Conservation (phyloP, 2,329 filamentous ascomycete species). For the Phoma sp. region DNA sequence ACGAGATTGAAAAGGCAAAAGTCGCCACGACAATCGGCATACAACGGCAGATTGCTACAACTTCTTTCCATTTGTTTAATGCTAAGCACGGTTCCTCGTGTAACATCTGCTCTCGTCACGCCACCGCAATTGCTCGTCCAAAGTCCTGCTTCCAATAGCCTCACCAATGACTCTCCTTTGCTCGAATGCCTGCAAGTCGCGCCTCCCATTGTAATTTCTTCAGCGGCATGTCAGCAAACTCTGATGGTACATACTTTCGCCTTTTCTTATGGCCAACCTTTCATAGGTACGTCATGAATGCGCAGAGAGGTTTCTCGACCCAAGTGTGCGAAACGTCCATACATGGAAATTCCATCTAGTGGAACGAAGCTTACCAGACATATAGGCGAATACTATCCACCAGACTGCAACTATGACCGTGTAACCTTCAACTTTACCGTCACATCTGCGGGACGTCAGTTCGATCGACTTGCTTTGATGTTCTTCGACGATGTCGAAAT, state of each 20-base stretch:
- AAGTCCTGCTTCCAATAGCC: constrained; percentile 25
- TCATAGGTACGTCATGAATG: constrained; percentile 64
- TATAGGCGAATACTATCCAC: constrained; percentile 70
- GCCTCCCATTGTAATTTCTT: constrained; percentile 67
- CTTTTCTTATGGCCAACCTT: constrained; percentile 76
- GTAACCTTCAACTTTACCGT: constrained; percentile 80
- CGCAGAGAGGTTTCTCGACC: not conserved
- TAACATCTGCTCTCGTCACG: constrained; percentile 31
- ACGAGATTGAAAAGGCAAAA: constrained; percentile 13
- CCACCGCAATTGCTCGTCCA: constrained; percentile 23
- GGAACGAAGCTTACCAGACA: constrained; percentile 6
- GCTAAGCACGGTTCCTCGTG: constrained; percentile 43
- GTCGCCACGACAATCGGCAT: constrained; percentile 21
- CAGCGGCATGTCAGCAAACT: constrained; percentile 58
- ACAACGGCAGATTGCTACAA: constrained; percentile 22
- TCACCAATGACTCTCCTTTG: constrained; percentile 40
- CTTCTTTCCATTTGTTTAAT: constrained; percentile 41
- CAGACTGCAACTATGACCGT: constrained; percentile 73
- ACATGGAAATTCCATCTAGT: too few relatives aligned
- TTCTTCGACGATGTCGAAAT: constrained; percentile 80
- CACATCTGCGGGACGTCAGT: constrained; percentile 74
- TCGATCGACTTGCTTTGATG: constrained; percentile 77
- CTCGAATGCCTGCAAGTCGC: constrained; percentile 74
- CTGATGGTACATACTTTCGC: constrained; percentile 77
- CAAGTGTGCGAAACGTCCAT: not conserved